Conservation (phyloP, 2,329 filamentous ascomycete genomes). For the Xylariaceae sp. region DNA sequence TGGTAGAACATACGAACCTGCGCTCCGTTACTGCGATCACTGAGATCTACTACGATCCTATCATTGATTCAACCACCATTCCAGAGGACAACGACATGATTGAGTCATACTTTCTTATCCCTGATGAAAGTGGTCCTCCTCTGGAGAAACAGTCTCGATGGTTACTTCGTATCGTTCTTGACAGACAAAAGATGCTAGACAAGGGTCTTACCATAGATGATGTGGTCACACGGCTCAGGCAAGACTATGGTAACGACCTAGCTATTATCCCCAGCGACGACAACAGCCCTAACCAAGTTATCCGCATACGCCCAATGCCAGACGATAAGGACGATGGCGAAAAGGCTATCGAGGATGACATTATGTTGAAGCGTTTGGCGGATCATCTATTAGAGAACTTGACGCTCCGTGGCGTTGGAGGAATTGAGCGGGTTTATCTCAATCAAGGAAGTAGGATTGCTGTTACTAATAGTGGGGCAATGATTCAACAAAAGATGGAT, state of each 20-base stretch:
- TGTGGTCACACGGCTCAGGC: conserved; percentile 87
- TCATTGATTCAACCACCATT: conserved; percentile 84
- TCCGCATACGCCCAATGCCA: conserved; percentile 84
- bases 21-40: conserved; percentile 89
- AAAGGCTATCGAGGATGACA: conserved; percentile 77
- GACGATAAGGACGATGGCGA: conserved; percentile 72
- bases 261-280: conserved; percentile 97
- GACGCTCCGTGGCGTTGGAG: conserved; percentile 86
- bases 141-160: conserved; percentile 86
- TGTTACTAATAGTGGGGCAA: conserved; percentile 71
- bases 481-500: conserved; percentile 76
- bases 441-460: conserved; percentile 77
- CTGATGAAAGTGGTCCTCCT: conserved; percentile 70
- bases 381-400: conserved; percentile 89
- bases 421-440: conserved; percentile 91
- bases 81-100: conserved; percentile 91
- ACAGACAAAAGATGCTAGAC: conserved; percentile 92
- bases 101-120: conserved; percentile 94
- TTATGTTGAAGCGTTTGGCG: conserved; percentile 90
- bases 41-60: conserved; percentile 97
- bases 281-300: conserved; percentile 93
- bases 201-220: conserved; percentile 92
- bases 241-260: conserved; percentile 82
- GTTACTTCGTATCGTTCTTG: conserved; percentile 91
- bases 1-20: conserved; percentile 92